Conservation (phyloP, 2,329 filamentous ascomycete species). For the Fusarium sp. region DNA sequence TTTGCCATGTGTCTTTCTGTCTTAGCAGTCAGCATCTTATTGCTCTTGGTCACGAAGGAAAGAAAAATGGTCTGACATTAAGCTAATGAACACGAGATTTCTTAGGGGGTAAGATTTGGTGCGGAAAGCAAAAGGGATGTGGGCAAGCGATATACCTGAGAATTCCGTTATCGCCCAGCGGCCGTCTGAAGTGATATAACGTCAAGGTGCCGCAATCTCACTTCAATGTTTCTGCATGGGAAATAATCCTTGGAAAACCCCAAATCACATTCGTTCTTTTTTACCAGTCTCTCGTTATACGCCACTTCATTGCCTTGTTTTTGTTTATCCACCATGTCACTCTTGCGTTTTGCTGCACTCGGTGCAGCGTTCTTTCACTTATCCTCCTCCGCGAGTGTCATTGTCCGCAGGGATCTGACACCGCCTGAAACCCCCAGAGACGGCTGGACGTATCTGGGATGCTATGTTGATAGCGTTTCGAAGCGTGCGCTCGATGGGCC, state of each 20-base stretch:
- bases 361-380: slow-evolving; percentile 37
- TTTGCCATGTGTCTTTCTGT: neutral
- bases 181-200: slow-evolving; percentile 32
- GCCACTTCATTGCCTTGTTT: neutral
- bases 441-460: slow-evolving; percentile 43
- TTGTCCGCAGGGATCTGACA: slow-evolving; percentile 40
- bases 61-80: slow-evolving; percentile 21
- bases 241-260: slow-evolving; percentile 9
- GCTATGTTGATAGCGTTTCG: slow-evolving; percentile 41
- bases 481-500: slow-evolving; percentile 38
- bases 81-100: slow-evolving; percentile 20
- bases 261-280: slow-evolving; percentile 18
- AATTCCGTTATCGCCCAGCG: neutral
- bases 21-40: slow-evolving; percentile 21
- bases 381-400: slow-evolving; percentile 33
- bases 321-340: slow-evolving; percentile 16
- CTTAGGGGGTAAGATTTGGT: neutral
- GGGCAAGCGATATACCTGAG: slow-evolving; percentile 4
- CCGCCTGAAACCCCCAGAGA: slow-evolving; percentile 29
- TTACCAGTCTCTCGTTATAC: slow-evolving; percentile 20
- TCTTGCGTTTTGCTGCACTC: slow-evolving; percentile 32
- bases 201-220: slow-evolving; percentile 3
- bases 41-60: slow-evolving; percentile 3
- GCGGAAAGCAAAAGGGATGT: slow-evolving; percentile 3
- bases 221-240: slow-evolving; percentile 14